These are phyloP conservation scores for Datisca glomerata DNA, from an alignment of 306 rosid genomes.

Conservation along the genomic window DNA sequence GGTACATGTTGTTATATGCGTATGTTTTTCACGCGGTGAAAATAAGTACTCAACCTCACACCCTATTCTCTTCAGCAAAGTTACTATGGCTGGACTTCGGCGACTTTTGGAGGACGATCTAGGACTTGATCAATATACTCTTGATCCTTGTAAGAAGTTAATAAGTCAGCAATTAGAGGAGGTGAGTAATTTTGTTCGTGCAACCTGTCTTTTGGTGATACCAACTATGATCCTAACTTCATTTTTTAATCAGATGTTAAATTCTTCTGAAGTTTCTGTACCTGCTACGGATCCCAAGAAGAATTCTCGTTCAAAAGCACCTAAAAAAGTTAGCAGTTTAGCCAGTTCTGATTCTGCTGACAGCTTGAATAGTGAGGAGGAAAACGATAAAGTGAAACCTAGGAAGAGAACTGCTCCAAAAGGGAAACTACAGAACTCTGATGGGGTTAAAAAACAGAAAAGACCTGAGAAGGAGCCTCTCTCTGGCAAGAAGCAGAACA, in stretches of 20 bases:
- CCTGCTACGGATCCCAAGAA: conserved; percentile 38
- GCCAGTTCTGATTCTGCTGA: conserved; percentile 43
- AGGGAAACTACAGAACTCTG: conserved; percentile 40
- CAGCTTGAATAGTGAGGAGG: conserved; percentile 39
- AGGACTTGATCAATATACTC: conserved; percentile 43
- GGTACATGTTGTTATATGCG: too few relatives aligned
- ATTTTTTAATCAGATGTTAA: conserved; percentile 34
- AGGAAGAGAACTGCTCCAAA: conserved; percentile 36
- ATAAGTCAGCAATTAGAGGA: conserved; percentile 61
- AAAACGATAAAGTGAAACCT: conserved; percentile 39
- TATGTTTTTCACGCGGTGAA: too few relatives aligned
- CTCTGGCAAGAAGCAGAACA: conserved; percentile 52
- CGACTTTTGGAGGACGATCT: conserved; percentile 87
- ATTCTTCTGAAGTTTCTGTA: conserved; percentile 32
- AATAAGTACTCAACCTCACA: not conserved
- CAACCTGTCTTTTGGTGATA: not conserved
- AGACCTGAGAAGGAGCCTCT: conserved; percentile 30
- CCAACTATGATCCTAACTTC: not conserved
- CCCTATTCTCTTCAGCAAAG: conserved; percentile 30
- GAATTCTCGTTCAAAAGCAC: conserved; percentile 34
- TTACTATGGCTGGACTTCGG: conserved; percentile 77
- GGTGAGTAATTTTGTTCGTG: conserved; percentile 27
- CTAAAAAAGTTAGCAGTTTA: conserved; percentile 37
- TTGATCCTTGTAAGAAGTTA: conserved; percentile 67
- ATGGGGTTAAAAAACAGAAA: conserved; percentile 48